These are phyloP conservation scores for Asclepias syriaca DNA, from an alignment of 257 asterid genomes.

Conservation along the genomic window DNA sequence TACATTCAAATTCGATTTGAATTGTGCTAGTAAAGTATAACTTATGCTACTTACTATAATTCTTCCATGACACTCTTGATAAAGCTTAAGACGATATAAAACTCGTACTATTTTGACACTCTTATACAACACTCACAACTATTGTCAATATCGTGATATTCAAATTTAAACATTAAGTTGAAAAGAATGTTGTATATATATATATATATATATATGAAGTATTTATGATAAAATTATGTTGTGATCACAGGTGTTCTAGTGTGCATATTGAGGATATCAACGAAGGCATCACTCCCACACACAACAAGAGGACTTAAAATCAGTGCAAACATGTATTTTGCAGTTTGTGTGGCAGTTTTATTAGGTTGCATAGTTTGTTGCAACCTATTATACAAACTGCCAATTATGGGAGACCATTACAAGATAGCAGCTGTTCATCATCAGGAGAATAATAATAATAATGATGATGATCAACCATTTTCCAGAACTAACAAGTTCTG, in stretches of 20 bases:
- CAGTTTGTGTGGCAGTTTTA: slow-evolving; percentile 38
- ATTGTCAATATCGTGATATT: too few species aligned
- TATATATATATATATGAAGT: too few species aligned
- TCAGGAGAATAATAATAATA: slow-evolving; percentile 1
- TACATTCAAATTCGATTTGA: too few species aligned
- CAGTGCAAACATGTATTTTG: slow-evolving; percentile 64
- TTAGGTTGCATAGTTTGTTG: slow-evolving; percentile 46
- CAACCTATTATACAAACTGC: slow-evolving; percentile 48
- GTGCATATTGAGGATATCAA: slow-evolving; percentile 49
- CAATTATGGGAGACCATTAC: slow-evolving; percentile 46
- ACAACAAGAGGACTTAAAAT: slow-evolving; percentile 57
- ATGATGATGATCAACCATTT: slow-evolving; percentile 1
- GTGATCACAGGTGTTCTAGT: slow-evolving; percentile 53
- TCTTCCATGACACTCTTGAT: too few species aligned
- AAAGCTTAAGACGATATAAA: too few species aligned
- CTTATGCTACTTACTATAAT: too few species aligned
- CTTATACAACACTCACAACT: too few species aligned
- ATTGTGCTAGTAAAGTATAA: too few species aligned
- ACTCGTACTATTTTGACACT: too few species aligned
- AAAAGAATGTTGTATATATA: too few species aligned
- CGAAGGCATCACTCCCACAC: slow-evolving; percentile 72
- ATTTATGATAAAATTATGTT: neutral
- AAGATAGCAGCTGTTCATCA: slow-evolving; percentile 2
- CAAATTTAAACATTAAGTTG: too few species aligned
- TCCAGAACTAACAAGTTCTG: slow-evolving; percentile 26